Evolutionary conservation across 2,329 filamentous ascomycete species (phyloP), one percentile per base, ranked within the genome.

Genomic region (Colletotrichum sublineola): DNA sequence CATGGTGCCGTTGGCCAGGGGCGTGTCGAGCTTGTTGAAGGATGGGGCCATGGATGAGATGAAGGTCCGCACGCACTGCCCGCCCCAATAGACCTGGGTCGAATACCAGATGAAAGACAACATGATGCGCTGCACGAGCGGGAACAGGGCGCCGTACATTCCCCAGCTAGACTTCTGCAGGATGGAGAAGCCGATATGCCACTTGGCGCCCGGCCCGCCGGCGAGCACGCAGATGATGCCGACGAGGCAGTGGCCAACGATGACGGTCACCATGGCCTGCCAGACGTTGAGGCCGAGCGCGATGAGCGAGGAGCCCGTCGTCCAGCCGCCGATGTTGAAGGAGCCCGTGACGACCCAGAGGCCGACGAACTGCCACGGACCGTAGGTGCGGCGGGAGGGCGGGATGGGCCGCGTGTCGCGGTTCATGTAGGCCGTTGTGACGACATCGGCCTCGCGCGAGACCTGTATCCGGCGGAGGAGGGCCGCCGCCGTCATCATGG

Each of bases 301-400:
- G 58, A 79, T 78, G 29, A 79, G 68, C 3, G 75, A 77, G 5
- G 77, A 79, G 1, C 79, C 79, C 0, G 78, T 80, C 5, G 78
- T 78, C 79, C 79, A 80, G 29, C 79, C 79, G 40, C 79, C 79
- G 4, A 80, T 77, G 55, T 80, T 80, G 69, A 80, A 80, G 1
- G 79, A 81, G 6, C 79, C 79, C 0, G 79, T 80, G 38, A 80
- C 75, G 73, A 80, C 76, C 79, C 79, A 80, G 1, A 80, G 76
- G 14, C 77, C 77, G 20, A 80, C 76, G 66, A 80, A 80, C 42
- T 79, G 74, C 78, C 78, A 79, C 0, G 78, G 78, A 0, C 79
- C 79, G 68, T 80, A 80, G 1, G 77, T 79, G 15, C 79, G 76
- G 3, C 79, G 74, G 3, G 74, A 76, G 0, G 77, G 77, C 2